Base-by-base conservation (phyloP, 805 yeast species). In the Yarrowia sp. region DNA sequence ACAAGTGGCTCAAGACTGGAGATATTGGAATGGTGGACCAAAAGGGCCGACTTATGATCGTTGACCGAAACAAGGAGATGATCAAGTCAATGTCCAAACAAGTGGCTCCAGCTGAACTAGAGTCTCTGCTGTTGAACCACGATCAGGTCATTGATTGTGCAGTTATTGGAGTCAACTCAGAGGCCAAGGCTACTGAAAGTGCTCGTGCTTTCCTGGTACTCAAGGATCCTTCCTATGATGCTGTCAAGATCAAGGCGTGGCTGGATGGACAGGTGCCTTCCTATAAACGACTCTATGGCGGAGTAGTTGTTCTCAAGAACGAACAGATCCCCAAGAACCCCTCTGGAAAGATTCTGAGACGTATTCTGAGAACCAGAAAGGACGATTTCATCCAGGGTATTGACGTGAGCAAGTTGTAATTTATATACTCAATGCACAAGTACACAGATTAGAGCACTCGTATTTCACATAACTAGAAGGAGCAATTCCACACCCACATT, bases 101-200 rank as follows among this genome's bases (percentile, higher is more conserved):
- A 82, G 86, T 93, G 71, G 93, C 97, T 10, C 94, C 98, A 40
- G 94, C 97, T 15, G 98, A 93, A 81, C 90, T 93, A 72, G 98
- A 93, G 80, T 88, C 94, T 40, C 89, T 94, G 22, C 82, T 92
- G 74, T 83, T 87, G 69, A 89, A 86, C 73, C 91, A 91, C 79
- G 84, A 84, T n/a, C 81, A 84, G 68, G 97, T 93, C 59, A 86
- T 88, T 48, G 98, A 93, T 79, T 84, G 91, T 73, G 97, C 97
- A 3, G 97, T 92, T 69, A 91, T 91, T 71, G 98, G 97, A 69
- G 87, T 78, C 32, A 72, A 71, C 70, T 71, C 88, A 74, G 63
- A 56, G 15, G 97, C 91, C 76, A 97, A 92, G 74, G 85, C 92
- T 74, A 92, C 97, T 40, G 97, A 79, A 70, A 74, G 70, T 19